These are phyloP conservation scores for Trichoderma virens DNA, from an alignment of 495 filamentous ascomycete species.

Conservation along the genomic window DNA sequence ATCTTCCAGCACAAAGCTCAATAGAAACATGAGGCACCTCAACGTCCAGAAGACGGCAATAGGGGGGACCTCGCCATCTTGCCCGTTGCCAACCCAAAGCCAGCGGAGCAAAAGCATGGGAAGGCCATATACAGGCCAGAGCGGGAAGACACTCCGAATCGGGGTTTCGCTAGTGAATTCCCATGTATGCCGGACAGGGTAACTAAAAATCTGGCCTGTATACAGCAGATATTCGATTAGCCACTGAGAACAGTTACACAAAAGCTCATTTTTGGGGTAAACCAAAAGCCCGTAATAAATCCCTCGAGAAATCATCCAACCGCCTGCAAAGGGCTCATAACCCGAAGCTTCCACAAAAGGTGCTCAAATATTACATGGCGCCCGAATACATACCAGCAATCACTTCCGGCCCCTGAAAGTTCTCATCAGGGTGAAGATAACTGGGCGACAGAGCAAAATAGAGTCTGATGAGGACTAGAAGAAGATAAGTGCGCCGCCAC, in stretches of 20 bases:
- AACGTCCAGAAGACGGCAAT: slow-evolving; percentile 81
- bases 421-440: slow-evolving; percentile 96
- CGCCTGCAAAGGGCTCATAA: not conserved
- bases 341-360: not conserved
- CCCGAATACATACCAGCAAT: slow-evolving; percentile 67
- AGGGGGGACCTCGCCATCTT: slow-evolving; percentile 53
- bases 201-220: slow-evolving; percentile 79
- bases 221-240: not conserved
- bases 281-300: not conserved
- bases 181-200: slow-evolving; percentile 81
- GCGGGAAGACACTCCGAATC: slow-evolving; percentile 88
- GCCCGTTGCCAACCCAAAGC: slow-evolving; percentile 62
- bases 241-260: not conserved
- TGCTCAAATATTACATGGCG: not conserved
- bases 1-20: slow-evolving; percentile 94
- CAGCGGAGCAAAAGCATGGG: slow-evolving; percentile 87
- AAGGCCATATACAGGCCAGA: slow-evolving; percentile 89
- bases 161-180: slow-evolving; percentile 83
- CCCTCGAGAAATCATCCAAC: not conserved
- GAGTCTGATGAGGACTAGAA: slow-evolving; percentile 76
- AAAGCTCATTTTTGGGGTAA: not conserved
- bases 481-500: slow-evolving; percentile 86
- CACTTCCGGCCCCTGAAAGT: slow-evolving; percentile 96
- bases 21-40: slow-evolving; percentile 78
- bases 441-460: slow-evolving; percentile 92